Evolutionary conservation across 495 filamentous ascomycete genomes (phyloP), one percentile per base, ranked within the genome.

Genomic region (Aspergillus sclerotiicarbonarius): DNA sequence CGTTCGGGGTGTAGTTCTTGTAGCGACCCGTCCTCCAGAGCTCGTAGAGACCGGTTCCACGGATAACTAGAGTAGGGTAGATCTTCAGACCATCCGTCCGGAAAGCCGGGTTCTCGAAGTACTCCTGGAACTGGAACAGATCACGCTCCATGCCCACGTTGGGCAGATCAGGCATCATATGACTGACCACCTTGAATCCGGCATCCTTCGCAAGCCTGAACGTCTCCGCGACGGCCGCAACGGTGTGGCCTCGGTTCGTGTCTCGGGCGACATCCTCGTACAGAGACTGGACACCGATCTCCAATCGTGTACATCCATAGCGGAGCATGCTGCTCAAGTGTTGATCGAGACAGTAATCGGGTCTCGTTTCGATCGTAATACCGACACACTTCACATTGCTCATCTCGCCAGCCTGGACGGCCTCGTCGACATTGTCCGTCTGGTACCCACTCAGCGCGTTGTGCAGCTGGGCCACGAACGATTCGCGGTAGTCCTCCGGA

Each of bases 101-200:
- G 76, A 98, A 98, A 58, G 82, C 89, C 9, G 94, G 94, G 71
- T 95, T 97, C 71, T 94, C 91, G 62, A 98, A 98, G 71, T 98
- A 98, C 72, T 98, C 94, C 58, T 87, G 82, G 76, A 98, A 98
- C 63, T 98, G 94, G 67, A 93, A 91, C 25, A 98, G 77, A 69
- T 98, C 94, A 59, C 94, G 88, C 74, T 98, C 95, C 89, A 97
- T 95, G 55, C 94, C 94, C 6, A 98, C 94, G 65, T 98, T 98
- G 12, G 94, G 94, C 29, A 98, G 78, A 68, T 98, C 94, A 13
- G 94, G 94, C 94, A 98, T 98, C 94, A 98, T 98, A 72, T 98
- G 94, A 59, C 88, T 92, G 62, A 98, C 94, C 7, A 98, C 93
- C 72, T 98, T 98, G 82, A 96, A 98, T 15, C 94, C 94, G 25